Conservation (phyloP, 257 asterid species). For the Gynochthodes officinalis region DNA sequence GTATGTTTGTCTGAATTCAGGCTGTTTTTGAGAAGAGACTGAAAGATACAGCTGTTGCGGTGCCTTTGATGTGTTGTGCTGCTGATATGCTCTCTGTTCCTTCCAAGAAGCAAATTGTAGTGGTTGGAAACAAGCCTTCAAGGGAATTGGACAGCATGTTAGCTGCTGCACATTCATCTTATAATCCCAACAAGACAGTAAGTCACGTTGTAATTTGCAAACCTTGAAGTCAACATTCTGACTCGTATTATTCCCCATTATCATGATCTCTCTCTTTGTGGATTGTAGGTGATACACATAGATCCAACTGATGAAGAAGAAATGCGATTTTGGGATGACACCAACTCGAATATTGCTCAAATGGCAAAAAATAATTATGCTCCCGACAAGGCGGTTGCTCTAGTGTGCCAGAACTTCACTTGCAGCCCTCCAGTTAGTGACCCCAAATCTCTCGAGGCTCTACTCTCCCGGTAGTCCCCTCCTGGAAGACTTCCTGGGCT, state of each 20-base stretch:
- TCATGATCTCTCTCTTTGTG: neutral
- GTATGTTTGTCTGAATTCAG: constrained; percentile 29
- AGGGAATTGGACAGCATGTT: constrained; percentile 51
- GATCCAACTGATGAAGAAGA: constrained; percentile 63
- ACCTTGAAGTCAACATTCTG: neutral
- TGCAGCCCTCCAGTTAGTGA: constrained; percentile 71
- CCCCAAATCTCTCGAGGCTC: constrained; percentile 39
- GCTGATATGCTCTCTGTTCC: constrained; percentile 73
- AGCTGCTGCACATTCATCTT: constrained; percentile 71
- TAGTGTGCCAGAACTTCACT: constrained; percentile 80
- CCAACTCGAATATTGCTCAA: constrained; percentile 50
- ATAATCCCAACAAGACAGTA: constrained; percentile 71
- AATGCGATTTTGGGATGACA: constrained; percentile 65
- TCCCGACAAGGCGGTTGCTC: constrained; percentile 48
- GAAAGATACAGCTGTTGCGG: constrained; percentile 60
- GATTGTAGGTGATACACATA: constrained; percentile 76
- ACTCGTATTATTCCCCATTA: neutral
- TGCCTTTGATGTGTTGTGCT: constrained; percentile 88
- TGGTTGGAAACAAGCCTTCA: constrained; percentile 49
- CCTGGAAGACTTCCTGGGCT: neutral
- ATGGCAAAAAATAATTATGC: constrained; percentile 61
- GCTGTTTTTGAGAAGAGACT: constrained; percentile 90
- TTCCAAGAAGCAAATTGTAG: constrained; percentile 69
- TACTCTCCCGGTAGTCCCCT: constrained; percentile 36
- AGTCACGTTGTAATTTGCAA: neutral